These are phyloP conservation scores for Solanum etuberosum DNA, from an alignment of 257 asterid species.

Conservation along the genomic window DNA sequence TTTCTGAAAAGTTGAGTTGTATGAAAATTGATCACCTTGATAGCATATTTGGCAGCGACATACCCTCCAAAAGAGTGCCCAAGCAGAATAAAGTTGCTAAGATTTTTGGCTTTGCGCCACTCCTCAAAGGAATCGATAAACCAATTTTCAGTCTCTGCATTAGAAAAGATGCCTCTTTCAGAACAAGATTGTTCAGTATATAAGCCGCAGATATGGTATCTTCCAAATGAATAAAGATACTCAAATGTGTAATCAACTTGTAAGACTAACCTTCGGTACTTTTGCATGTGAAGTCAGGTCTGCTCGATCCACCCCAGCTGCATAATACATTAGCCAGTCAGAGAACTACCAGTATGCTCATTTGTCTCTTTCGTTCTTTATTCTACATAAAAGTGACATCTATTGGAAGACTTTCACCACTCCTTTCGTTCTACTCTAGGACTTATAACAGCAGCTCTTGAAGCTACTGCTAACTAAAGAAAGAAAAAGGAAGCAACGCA, in stretches of 20 bases:
- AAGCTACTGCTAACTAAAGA: not conserved
- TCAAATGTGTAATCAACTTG: not conserved
- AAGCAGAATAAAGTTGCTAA: conserved; percentile 78
- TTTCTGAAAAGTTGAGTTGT: not conserved
- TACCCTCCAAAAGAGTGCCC: conserved; percentile 99
- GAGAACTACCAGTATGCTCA: not conserved
- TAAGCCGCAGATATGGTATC: not conserved
- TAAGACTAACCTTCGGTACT: conserved; percentile 83
- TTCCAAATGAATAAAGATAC: not conserved
- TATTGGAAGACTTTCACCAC: not conserved
- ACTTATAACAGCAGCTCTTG: not conserved
- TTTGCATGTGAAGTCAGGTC: conserved; percentile 95
- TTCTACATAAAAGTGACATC: not conserved
- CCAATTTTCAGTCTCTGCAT: conserved; percentile 89
- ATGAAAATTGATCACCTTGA: conserved; percentile 38
- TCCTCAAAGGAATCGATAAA: conserved; percentile 78
- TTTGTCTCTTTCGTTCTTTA: not conserved
- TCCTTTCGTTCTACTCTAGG: not conserved
- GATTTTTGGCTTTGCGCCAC: conserved; percentile 88
- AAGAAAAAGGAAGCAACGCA: not conserved
- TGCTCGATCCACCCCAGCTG: conserved; percentile 99
- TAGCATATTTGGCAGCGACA: conserved; percentile 87
- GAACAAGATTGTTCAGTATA: not conserved
- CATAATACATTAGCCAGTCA: conserved; percentile 7
- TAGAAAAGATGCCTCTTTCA: not conserved